A percentile compares a stretch with the other conserved stretches of the same genome.
Evolutionary conservation across 352 stramenopile genomes (phyloP).

Genomic region (Blastocystis hominis): DNA sequence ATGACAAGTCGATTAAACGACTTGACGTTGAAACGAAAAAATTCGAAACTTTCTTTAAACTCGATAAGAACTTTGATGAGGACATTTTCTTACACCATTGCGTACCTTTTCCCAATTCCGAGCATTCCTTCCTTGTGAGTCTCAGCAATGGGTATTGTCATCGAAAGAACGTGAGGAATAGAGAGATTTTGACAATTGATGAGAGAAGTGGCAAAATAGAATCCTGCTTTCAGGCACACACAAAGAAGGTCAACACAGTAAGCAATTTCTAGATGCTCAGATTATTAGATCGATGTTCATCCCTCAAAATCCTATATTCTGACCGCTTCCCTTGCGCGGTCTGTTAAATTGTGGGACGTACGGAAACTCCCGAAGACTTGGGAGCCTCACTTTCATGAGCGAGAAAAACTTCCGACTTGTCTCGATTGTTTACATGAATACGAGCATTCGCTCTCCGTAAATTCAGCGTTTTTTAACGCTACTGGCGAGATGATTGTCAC

Average conservation of each 20-base stretch:
- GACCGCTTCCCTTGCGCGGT: slow-evolving; percentile 22
- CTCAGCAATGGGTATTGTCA: slow-evolving; percentile 7
- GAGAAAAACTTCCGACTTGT: neutral
- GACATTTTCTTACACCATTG: slow-evolving; percentile 50
- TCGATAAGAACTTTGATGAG: neutral
- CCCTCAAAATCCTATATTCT: neutral
- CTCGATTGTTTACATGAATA: slow-evolving; percentile 16
- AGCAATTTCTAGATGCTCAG: neutral
- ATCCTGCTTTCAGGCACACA: slow-evolving; percentile 30
- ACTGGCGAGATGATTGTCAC: slow-evolving; percentile 31
- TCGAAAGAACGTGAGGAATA: neutral
- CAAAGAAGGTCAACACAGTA: slow-evolving; percentile 53
- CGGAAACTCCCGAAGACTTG: neutral
- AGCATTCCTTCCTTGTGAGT: neutral
- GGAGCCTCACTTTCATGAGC: neutral
- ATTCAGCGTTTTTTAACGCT: slow-evolving; percentile 33
- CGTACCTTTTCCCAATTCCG: neutral
- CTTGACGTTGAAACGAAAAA: slow-evolving; percentile 6
- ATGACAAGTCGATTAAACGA: slow-evolving; percentile 30
- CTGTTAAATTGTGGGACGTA: slow-evolving; percentile 13
- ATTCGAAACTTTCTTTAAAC: slow-evolving; percentile 30
- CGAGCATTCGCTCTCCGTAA: slow-evolving; percentile 14
- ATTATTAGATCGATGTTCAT: slow-evolving; percentile 22
- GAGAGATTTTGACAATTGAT: slow-evolving; percentile 19
- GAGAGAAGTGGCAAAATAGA: neutral